These are phyloP conservation scores for Cupressus sempervirens DNA, from an alignment of 75 land plant genomes.

Conservation along the genomic window DNA sequence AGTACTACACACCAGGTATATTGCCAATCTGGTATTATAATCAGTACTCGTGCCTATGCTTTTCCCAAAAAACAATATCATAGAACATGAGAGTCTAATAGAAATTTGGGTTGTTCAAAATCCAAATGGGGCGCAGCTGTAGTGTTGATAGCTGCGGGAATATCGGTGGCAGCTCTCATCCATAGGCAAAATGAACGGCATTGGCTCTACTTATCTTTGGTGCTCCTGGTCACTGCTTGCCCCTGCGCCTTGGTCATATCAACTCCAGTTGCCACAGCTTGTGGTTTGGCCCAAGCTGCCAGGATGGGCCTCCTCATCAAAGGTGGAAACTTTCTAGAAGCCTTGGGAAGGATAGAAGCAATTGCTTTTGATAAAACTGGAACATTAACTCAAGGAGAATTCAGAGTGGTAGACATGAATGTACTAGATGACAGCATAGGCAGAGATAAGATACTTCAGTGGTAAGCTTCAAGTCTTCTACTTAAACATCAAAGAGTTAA, in stretches of 20 bases:
- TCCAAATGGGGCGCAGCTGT: slow-evolving; percentile 37
- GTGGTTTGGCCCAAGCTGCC: slow-evolving; percentile 63
- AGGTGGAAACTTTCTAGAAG: slow-evolving; percentile 81
- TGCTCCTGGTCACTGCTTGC: slow-evolving; percentile 84
- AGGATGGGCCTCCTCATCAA: slow-evolving; percentile 66
- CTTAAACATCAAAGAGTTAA: not conserved
- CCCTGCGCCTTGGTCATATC: slow-evolving; percentile 92
- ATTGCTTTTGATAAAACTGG: slow-evolving; percentile 95
- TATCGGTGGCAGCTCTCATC: slow-evolving; percentile 60
- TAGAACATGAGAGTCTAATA: not conserved
- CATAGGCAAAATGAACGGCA: slow-evolving; percentile 35
- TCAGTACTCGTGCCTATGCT: not conserved
- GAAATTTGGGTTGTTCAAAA: not conserved
- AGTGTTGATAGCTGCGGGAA: slow-evolving; percentile 39
- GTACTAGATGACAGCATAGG: slow-evolving; percentile 22
- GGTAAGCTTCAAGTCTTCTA: slow-evolving; percentile 35
- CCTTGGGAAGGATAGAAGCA: slow-evolving; percentile 51
- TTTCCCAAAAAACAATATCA: not conserved
- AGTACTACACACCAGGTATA: slow-evolving; percentile 90
- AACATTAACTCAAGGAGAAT: slow-evolving; percentile 85
- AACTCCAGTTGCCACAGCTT: slow-evolving; percentile 52
- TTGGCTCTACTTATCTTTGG: slow-evolving; percentile 80
- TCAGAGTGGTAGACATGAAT: slow-evolving; percentile 53
- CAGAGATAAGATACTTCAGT: slow-evolving; percentile 43
- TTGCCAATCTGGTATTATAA: not conserved